Base-by-base conservation (phyloP, 2,329 filamentous ascomycete species). In the Ascochyta lentis region DNA sequence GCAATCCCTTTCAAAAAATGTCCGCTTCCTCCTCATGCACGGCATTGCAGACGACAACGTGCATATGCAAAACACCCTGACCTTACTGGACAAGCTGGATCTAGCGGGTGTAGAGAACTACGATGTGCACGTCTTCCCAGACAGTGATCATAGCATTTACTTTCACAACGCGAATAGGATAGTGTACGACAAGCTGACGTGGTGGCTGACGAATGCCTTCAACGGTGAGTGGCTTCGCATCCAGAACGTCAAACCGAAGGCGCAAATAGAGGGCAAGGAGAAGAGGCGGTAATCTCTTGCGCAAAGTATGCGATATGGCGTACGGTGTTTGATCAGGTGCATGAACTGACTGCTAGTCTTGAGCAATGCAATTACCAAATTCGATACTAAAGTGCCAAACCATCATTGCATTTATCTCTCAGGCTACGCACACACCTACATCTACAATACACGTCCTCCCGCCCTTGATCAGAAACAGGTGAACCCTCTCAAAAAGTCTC, bases 11-110 rank as follows among this genome's bases (percentile, higher is more conserved):
- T 80, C 83, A 4, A 77, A 87, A 61, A 96, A 89, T 72, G 90
- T 93, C 58, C 88, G 94, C 29, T 99, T 98, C 79, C 81, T 99
- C 35, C 75, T 99, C 67, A 97, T 98, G 91, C 95, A 99, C 72
- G 95, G 95, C 64, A 86, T 92, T n/a, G 90, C 90, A 7, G 95
- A 99, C 70, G 95, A 99, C 77, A 99, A 99, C 68, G 95, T 99
- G 12, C 96, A 99, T 75, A 87, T 96, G 76, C 96, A 99, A 76
- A 98, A 96, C 76, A 92, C 93, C 0, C 83, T 98, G 54, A 90
- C 88, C 1, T 78, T 99, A 59, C 81, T 99, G 42, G 96, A 99
- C 74, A 89, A 88, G 66, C 82, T 99, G 40, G 91, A 99, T 77
- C 69, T 96, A 48, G 88, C 82, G 0, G 85, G 86, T 12, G 85